Percentiles rank a stretch among this genome's conserved stretches.
phyloP scores from a whole-genome alignment of 1,284 basidiomycete species.

The Cerrena zonata region DNA sequence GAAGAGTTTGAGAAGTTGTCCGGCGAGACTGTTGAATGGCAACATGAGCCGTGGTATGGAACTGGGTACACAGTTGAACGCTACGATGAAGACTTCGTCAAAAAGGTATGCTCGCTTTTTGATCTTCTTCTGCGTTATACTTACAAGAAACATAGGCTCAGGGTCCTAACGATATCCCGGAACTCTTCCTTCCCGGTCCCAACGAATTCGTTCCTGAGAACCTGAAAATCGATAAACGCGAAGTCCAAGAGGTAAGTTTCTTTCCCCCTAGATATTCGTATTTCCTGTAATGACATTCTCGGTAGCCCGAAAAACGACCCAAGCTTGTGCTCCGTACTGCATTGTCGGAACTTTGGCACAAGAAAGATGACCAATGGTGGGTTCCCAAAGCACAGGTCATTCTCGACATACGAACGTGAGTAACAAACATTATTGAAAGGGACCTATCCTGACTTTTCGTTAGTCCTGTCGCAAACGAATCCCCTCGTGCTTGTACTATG shows the following conservation, averaged over 20 bases:
- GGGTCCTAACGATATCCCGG: slow-evolving; percentile 55
- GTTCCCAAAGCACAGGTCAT: slow-evolving; percentile 79
- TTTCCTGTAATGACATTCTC: slow-evolving; percentile 9
- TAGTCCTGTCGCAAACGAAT: slow-evolving; percentile 15
- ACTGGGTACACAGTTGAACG: slow-evolving; percentile 73
- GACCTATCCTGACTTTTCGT: background rate
- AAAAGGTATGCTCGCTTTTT: slow-evolving; percentile 39
- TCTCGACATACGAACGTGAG: slow-evolving; percentile 67
- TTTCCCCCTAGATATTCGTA: background rate
- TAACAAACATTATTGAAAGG: background rate
- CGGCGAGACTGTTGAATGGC: slow-evolving; percentile 48
- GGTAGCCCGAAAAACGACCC: slow-evolving; percentile 69
- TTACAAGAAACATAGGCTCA: slow-evolving; percentile 43
- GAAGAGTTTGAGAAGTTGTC: slow-evolving; percentile 55
- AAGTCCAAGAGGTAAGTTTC: slow-evolving; percentile 50
- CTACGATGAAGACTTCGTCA: slow-evolving; percentile 61
- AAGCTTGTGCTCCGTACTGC: slow-evolving; percentile 69
- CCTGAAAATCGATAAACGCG: slow-evolving; percentile 73
- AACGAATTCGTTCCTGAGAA: slow-evolving; percentile 91
- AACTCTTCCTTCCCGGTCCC: slow-evolving; percentile 74
- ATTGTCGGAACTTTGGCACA: slow-evolving; percentile 81
- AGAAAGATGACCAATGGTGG: slow-evolving; percentile 95
- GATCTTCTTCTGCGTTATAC: slow-evolving; percentile 7
- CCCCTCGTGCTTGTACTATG: slow-evolving; percentile 12
- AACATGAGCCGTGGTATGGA: slow-evolving; percentile 80